Percentiles rank a stretch among this genome's conserved stretches.
phyloP scores from a whole-genome alignment of 441 rosid genomes.

The Gossypium davidsonii region DNA sequence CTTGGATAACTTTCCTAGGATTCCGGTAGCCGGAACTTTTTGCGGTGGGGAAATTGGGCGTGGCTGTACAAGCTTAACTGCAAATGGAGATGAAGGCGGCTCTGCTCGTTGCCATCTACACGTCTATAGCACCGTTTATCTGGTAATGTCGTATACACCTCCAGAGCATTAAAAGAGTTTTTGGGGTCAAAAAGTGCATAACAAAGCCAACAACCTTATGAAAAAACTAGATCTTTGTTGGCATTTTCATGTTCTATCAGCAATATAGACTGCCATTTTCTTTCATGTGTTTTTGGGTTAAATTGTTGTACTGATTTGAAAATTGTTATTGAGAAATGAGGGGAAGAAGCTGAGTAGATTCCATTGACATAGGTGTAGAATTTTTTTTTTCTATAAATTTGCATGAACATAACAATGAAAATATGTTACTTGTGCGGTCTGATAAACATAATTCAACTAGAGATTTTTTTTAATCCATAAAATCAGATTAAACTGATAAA shows the following conservation, averaged over 20 bases:
- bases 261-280: not conserved
- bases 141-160: conserved; percentile 38
- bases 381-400: not conserved
- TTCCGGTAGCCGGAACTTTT: conserved; percentile 60
- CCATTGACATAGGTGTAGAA: not conserved
- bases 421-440: too few relatives aligned
- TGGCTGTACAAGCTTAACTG: conserved; percentile 19
- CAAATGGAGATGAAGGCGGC: conserved; percentile 16
- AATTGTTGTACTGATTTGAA: not conserved
- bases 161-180: conserved; percentile 8
- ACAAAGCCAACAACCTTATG: not conserved
- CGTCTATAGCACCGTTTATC: conserved; percentile 60
- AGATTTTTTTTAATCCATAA: too few relatives aligned
- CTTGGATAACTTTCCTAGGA: conserved; percentile 55
- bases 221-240: not conserved
- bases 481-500: too few relatives aligned
- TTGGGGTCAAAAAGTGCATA: not conserved
- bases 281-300: not conserved
- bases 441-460: too few relatives aligned
- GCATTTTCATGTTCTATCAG: not conserved
- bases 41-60: conserved; percentile 73
- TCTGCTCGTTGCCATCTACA: conserved; percentile 32
- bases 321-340: not conserved
- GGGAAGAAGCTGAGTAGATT: not conserved
- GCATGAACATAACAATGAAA: not conserved